Conservation (phyloP, 1,284 basidiomycete genomes). For the Trichosporon inkin region DNA sequence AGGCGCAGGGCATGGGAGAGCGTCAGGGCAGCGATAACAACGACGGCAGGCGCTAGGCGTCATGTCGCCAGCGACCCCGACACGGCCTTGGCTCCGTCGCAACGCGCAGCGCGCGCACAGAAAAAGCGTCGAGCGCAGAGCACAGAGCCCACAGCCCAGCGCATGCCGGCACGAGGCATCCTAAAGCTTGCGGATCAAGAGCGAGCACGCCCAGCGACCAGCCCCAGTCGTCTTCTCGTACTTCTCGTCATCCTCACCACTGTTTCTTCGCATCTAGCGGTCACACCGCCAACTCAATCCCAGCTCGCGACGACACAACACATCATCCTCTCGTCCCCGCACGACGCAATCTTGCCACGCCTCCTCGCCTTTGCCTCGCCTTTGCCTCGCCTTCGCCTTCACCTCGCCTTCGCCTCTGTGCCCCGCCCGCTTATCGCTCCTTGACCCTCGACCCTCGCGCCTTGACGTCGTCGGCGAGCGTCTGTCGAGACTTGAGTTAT, state of each 20-base stretch:
- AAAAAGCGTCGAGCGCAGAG: not conserved
- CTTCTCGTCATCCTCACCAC: constrained; percentile 1
- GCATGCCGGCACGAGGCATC: constrained; percentile 2
- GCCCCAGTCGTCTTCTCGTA: constrained; percentile 5
- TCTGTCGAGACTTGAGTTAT: not conserved
- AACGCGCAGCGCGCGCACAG: too few species aligned
- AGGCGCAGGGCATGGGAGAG: too few species aligned
- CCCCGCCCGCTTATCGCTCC: not conserved
- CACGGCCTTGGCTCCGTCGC: too few species aligned
- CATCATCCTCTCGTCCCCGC: too few species aligned
- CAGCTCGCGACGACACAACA: too few species aligned
- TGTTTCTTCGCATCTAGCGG: too few species aligned
- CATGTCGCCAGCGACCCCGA: too few species aligned
- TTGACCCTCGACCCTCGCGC: too few species aligned
- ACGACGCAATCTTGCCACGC: constrained; percentile 1
- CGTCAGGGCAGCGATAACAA: too few species aligned
- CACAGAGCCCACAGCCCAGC: not conserved
- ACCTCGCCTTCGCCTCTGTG: not conserved
- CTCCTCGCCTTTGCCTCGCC: not conserved
- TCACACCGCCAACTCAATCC: too few species aligned
- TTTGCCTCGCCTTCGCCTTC: not conserved
- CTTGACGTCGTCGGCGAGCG: not conserved
- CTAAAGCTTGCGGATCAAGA: constrained; percentile 4
- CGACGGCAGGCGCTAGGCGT: too few species aligned
- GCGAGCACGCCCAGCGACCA: not conserved